Percentiles rank a stretch among this genome's conserved stretches.
Evolutionary conservation across 257 asterid species (phyloP).

Genomic region (Solanum bukasovii): DNA sequence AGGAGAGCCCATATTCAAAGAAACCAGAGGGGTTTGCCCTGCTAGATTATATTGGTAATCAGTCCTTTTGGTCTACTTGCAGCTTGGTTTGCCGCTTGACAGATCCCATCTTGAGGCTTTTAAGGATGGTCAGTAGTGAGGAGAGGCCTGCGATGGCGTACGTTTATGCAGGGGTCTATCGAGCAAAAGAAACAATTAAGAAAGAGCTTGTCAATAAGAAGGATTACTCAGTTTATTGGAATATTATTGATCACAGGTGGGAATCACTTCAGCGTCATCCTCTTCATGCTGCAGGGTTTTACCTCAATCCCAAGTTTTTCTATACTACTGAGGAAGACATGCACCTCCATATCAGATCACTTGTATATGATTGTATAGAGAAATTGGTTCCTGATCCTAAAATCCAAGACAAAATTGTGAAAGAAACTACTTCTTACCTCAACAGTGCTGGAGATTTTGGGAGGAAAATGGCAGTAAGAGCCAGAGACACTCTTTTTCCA

Average conservation of each 20-base stretch:
- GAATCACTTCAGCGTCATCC: slow-evolving; percentile 72
- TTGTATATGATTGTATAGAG: slow-evolving; percentile 78
- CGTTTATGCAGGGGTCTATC: slow-evolving; percentile 70
- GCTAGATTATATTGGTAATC: slow-evolving; percentile 36
- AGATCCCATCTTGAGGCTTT: slow-evolving; percentile 64
- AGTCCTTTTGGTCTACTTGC: slow-evolving; percentile 73
- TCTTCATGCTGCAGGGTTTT: slow-evolving; percentile 87
- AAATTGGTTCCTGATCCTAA: slow-evolving; percentile 70
- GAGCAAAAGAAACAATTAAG: slow-evolving; percentile 85
- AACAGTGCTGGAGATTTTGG: slow-evolving; percentile 87
- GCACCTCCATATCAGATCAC: slow-evolving; percentile 62
- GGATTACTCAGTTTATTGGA: slow-evolving; percentile 65
- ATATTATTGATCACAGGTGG: slow-evolving; percentile 85
- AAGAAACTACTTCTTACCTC: slow-evolving; percentile 69
- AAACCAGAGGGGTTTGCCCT: slow-evolving; percentile 46
- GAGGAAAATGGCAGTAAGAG: slow-evolving; percentile 87
- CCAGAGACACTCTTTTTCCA: slow-evolving; percentile 74
- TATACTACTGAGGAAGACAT: slow-evolving; percentile 75
- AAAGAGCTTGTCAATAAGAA: slow-evolving; percentile 54
- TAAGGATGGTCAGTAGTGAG: slow-evolving; percentile 64
- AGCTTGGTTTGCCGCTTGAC: slow-evolving; percentile 31
- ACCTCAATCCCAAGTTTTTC: slow-evolving; percentile 82
- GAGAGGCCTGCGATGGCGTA: slow-evolving; percentile 81
- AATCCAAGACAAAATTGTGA: slow-evolving; percentile 67
- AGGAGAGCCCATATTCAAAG: slow-evolving; percentile 64